Percentiles rank a stretch among this genome's conserved stretches.
These are phyloP conservation scores for Pleurotus tuber-regium DNA, from an alignment of 768 basidiomycete genomes.

Conservation along the genomic window DNA sequence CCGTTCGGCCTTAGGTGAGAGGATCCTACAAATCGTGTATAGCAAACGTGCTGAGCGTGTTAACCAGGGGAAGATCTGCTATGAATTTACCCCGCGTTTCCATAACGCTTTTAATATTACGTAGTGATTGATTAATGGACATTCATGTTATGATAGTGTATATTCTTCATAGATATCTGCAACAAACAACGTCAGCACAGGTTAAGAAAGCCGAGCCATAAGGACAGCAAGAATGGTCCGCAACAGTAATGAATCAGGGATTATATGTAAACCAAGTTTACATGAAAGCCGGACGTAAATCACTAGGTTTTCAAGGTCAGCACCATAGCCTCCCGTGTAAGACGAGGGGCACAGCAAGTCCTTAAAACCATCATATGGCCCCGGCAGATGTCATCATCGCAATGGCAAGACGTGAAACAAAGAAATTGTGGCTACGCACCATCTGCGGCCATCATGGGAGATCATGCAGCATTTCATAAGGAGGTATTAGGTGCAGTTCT, in stretches of 20 bases:
- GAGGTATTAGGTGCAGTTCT: too few relatives aligned
- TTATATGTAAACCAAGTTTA: slow-evolving; percentile 3
- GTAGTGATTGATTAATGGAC: not conserved
- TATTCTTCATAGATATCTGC: not conserved
- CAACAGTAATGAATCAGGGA: not conserved
- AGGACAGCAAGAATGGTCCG: not conserved
- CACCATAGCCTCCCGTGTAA: slow-evolving; percentile 1
- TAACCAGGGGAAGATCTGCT: not conserved
- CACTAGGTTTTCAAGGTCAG: slow-evolving; percentile 49
- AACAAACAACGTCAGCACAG: not conserved
- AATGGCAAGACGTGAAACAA: slow-evolving; percentile 7
- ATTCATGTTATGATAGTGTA: not conserved
- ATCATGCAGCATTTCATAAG: too few relatives aligned
- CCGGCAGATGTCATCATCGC: slow-evolving; percentile 80
- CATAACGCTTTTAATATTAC: not conserved
- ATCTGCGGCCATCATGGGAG: too few relatives aligned
- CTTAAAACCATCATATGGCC: slow-evolving; percentile 81
- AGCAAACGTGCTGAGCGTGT: not conserved
- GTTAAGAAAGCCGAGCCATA: not conserved
- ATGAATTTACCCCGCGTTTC: not conserved
- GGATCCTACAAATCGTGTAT: not conserved
- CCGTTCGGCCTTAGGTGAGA: slow-evolving; percentile 56
- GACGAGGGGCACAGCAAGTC: slow-evolving; percentile 8
- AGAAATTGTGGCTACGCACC: slow-evolving; percentile 15
- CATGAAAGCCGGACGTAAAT: slow-evolving; percentile 58